Evolutionary conservation across 208 protist species (phyloP).

Genomic region (Acanthamoeba culbertsoni): DNA sequence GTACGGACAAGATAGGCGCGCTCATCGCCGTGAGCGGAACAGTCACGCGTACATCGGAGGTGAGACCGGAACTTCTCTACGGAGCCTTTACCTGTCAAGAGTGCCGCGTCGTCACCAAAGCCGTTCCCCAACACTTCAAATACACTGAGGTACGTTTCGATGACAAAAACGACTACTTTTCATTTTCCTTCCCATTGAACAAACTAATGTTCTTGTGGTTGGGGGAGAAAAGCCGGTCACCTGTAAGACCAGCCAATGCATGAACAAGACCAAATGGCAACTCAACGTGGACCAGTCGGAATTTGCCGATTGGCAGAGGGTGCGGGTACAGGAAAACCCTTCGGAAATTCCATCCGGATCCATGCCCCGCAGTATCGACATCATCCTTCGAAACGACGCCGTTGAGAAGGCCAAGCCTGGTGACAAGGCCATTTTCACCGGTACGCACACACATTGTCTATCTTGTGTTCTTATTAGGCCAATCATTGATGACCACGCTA

Average conservation of each 20-base stretch:
- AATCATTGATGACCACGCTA: too few species aligned
- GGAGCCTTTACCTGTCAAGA: constrained; percentile 96
- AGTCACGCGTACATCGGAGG: constrained; percentile 97
- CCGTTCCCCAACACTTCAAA: constrained; percentile 97
- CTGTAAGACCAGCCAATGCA: constrained; percentile 90
- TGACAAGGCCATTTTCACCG: constrained; percentile 94
- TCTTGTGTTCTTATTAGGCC: too few species aligned
- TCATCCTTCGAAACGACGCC: constrained; percentile 96
- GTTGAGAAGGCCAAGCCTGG: constrained; percentile 98
- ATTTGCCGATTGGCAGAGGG: constrained; percentile 99
- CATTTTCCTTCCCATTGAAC: too few species aligned
- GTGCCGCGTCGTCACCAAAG: constrained; percentile 87
- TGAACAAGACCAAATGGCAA: constrained; percentile 91
- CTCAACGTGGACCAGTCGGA: constrained; percentile 84
- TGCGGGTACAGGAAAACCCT: constrained; percentile 95
- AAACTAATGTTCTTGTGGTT: too few species aligned
- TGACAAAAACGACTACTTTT: too few species aligned
- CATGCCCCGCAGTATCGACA: constrained; percentile 94
- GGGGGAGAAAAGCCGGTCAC: constrained; percentile 86
- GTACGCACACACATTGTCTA: constrained; percentile 82
- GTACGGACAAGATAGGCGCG: constrained; percentile 91
- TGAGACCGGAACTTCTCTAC: constrained; percentile 96
- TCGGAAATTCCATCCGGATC: constrained; percentile 94
- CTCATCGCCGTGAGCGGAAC: constrained; percentile 95
- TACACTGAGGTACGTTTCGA: constrained; percentile 96